Percentiles rank a stretch among this genome's conserved stretches.
Evolutionary conservation across 495 filamentous ascomycete species (phyloP).

Genomic region (Penicillium psychrofluorescens): DNA sequence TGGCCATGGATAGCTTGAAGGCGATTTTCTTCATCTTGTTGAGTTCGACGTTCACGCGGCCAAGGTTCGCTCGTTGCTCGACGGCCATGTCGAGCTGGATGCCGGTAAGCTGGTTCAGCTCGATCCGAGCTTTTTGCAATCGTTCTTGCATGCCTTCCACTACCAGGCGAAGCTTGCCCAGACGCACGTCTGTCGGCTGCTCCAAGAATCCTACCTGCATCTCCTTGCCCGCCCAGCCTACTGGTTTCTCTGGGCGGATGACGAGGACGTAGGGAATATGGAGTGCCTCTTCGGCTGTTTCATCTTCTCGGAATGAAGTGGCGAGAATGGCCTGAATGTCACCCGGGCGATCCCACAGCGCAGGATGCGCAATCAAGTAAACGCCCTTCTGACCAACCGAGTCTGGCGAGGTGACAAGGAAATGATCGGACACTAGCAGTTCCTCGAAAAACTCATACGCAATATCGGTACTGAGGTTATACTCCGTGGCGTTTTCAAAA

Average conservation of each 20-base stretch:
- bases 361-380: slow-evolving; percentile 77
- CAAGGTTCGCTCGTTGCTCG: slow-evolving; percentile 87
- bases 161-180: slow-evolving; percentile 80
- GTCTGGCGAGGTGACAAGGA: slow-evolving; percentile 56
- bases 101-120: slow-evolving; percentile 69
- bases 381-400: slow-evolving; percentile 62
- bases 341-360: slow-evolving; percentile 61
- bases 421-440: slow-evolving; percentile 79
- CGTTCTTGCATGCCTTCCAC: slow-evolving; percentile 80
- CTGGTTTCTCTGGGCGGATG: slow-evolving; percentile 68
- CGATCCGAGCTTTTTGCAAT: slow-evolving; percentile 65
- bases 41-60: slow-evolving; percentile 82
- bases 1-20: slow-evolving; percentile 95
- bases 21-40: slow-evolving; percentile 94
- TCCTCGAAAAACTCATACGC: slow-evolving; percentile 70
- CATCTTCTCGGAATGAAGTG: slow-evolving; percentile 78
- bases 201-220: slow-evolving; percentile 64
- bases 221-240: slow-evolving; percentile 77
- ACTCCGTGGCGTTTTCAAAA: slow-evolving; percentile 95
- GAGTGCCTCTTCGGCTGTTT: slow-evolving; percentile 58
- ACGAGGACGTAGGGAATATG: slow-evolving; percentile 74
- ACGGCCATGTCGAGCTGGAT: slow-evolving; percentile 80
- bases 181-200: slow-evolving; percentile 76
- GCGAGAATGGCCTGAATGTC: slow-evolving; percentile 81
- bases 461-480: slow-evolving; percentile 62